Evolutionary conservation across 805 yeast species (phyloP), one percentile per base, ranked within the genome.

Genomic region (Ogataea parapolymorpha): DNA sequence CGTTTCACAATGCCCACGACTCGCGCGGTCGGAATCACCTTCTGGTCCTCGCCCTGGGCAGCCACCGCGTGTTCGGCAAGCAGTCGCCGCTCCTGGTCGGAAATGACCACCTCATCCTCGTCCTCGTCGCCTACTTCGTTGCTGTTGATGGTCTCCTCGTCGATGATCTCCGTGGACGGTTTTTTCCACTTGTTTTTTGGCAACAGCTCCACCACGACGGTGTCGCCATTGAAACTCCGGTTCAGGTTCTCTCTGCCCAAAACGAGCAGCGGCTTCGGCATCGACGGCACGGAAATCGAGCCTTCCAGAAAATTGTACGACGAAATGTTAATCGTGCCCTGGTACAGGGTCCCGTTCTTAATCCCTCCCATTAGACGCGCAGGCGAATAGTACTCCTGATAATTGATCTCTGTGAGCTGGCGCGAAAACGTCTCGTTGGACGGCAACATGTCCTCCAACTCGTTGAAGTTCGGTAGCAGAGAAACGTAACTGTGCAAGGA

Each of bases 291-390:
- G 37, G 78, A 74, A 2, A 93, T 82, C 1, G 85, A 74, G 37
- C 95, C 99, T 66, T 93, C 96, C 43, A 90, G 70, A 55, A 85
- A 82, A 60, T 93, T 93, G 61, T 88, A 93, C 14, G 89, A 80
- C 4, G 91, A 86, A 13, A 90, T 79, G 51, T 79, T 77, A 52
- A 93, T 73, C 22, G 72, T 72, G 24, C 99, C 99, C 64, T 88
- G 96, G 59, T 83, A 85, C 33, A 93, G 67, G 10, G 91, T 80
- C 16, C 96, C 96, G 53, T 80, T 85, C 57, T 83, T 85, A 46
- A 91, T 63, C 32, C 99, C 99, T 36, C 95, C 98, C 77, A 88
- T 79, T 11, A 89, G 70, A 65, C 95, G 75, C 0, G 98, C 78
- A 32, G 80, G 77, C 4, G 90, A 64, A 59, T 85, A 87, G 58